Evolutionary conservation across 495 filamentous ascomycete species (phyloP), one percentile per base, ranked within the genome.

Genomic region (Talaromyces wortmannii): DNA sequence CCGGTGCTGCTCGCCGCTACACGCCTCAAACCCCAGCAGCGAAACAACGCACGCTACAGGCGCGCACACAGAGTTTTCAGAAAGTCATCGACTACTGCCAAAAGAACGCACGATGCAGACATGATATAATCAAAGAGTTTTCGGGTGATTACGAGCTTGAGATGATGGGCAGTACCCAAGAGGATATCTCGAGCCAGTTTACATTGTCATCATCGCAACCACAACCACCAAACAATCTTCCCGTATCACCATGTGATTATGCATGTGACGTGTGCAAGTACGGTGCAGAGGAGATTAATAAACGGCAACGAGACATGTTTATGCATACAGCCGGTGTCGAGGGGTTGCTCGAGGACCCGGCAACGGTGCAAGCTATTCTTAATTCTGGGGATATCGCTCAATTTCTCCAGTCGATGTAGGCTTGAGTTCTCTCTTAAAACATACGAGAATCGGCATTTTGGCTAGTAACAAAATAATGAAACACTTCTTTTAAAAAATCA

Each of bases 261-360:
- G 91, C 92, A 8, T 97, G 92, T 64, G 92, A 97, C 71, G 87
- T 83, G 69, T 90, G 91, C 63, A 97, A 97, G 69, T 87, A 95
- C 53, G 75, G 75, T 53, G 63, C 71, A 4, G 66, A 65, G 23
- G 81, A 66, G 2, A 66, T 97, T 59, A 81, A 79, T 57, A 82
- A 68, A 57, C 78, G 83, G 52, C 91, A 89, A 66, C 63, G 72
- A 53, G 72, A 61, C 6, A 55, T 55, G 50, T 29, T 45, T 0
- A 46, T 45, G 40, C 5, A 40, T 10, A 40, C 36, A 5, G 36
- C 8, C 13, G 13, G 13, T 40, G 5, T 8, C 36, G 5, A 8
- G 1, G 36, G 8, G 36, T 40, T 8, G 8, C 36, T 10, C 8
- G 13, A 13, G 36, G 36, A 13, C 36, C 8, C 13, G 13, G 36